Conservation (phyloP, 495 filamentous ascomycete genomes). For the Xylaria sp. region DNA sequence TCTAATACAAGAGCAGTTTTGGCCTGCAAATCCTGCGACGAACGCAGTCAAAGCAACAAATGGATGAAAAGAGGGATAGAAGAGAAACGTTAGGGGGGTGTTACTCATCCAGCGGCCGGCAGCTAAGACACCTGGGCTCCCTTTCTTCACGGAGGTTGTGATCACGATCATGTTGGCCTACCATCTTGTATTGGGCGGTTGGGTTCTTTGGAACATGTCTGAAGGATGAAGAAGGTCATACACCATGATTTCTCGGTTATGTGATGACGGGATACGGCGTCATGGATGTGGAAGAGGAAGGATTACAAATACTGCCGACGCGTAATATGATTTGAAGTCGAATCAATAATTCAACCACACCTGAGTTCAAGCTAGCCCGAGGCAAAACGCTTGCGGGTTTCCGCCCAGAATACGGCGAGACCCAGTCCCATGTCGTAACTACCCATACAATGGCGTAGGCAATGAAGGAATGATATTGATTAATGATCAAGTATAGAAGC, state of each 20-base stretch:
- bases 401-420: not conserved
- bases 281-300: not conserved
- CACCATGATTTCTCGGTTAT: not conserved
- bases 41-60: not conserved
- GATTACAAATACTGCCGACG: conserved; percentile 1
- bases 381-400: not conserved
- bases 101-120: not conserved
- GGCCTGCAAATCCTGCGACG: not conserved
- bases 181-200: not conserved
- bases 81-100: not conserved
- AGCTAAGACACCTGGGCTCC: not conserved
- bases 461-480: conserved; percentile 14
- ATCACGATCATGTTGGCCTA: not conserved
- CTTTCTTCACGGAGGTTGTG: not conserved
- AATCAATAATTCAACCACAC: not conserved
- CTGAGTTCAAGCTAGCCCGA: not conserved
- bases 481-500: conserved; percentile 2
- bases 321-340: not conserved
- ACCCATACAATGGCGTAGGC: not conserved
- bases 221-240: not conserved
- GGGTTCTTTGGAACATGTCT: not conserved
- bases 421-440: not conserved
- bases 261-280: conserved; percentile 12
- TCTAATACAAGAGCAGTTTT: not conserved
- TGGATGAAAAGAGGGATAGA: not conserved